Evolutionary conservation across 352 stramenopile species (phyloP).

Genomic region (Pythium angustatum): DNA sequence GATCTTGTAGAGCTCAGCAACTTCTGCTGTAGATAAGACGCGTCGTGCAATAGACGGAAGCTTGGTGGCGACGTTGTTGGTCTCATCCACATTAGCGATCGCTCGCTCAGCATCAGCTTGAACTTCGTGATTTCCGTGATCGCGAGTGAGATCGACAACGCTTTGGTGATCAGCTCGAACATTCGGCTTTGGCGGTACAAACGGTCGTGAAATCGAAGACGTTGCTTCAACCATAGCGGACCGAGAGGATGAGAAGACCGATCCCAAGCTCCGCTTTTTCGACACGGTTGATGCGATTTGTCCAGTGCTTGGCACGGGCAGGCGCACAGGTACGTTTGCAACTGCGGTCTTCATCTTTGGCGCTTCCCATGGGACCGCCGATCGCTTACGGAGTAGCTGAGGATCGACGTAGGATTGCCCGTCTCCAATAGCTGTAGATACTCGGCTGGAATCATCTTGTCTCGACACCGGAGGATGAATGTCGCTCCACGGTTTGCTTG

Average conservation of each 20-base stretch:
- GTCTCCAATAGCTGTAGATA: slow-evolving; percentile 57
- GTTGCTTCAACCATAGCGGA: slow-evolving; percentile 64
- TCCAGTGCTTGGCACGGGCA: background rate
- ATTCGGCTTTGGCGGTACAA: slow-evolving; percentile 36
- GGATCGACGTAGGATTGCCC: slow-evolving; percentile 84
- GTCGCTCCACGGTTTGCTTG: background rate
- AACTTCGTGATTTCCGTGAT: background rate
- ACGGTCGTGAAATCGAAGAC: slow-evolving; percentile 68
- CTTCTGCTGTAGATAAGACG: slow-evolving; percentile 47
- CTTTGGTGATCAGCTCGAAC: background rate
- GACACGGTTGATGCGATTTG: background rate
- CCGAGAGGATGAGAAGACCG: slow-evolving; percentile 53
- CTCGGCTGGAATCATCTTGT: background rate
- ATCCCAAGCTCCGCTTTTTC: slow-evolving; percentile 51
- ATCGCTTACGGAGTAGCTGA: slow-evolving; percentile 44
- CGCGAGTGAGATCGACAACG: slow-evolving; percentile 1
- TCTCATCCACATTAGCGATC: background rate
- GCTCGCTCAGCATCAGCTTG: background rate
- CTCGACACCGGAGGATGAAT: background rate
- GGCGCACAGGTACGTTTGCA: background rate
- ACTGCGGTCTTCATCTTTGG: background rate
- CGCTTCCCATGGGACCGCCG: background rate
- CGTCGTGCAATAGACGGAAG: slow-evolving; percentile 59
- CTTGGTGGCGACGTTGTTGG: slow-evolving; percentile 16
- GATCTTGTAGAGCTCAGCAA: slow-evolving; percentile 56